These are phyloP conservation scores for Zopfia rhizophila DNA, from an alignment of 2,329 filamentous ascomycete genomes.

Conservation along the genomic window DNA sequence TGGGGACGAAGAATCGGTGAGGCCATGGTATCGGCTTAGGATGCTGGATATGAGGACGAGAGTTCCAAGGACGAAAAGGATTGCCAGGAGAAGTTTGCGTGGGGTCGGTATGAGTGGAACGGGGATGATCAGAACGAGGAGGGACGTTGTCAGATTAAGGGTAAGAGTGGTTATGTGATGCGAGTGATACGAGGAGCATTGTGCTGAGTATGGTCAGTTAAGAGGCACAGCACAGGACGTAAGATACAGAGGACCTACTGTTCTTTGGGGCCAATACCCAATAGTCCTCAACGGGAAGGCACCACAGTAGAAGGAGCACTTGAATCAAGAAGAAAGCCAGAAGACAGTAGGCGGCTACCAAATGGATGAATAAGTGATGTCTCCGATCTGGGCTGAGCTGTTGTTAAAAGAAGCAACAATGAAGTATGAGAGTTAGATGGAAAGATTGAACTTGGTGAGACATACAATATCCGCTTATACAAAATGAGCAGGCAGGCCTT, in stretches of 20 bases:
- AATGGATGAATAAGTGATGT: constrained; percentile 23
- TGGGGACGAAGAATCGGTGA: constrained; percentile 12
- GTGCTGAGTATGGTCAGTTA: constrained; percentile 13
- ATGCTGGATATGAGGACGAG: constrained; percentile 26
- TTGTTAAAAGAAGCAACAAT: too few species aligned
- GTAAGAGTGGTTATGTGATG: constrained; percentile 28
- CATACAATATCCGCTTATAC: constrained; percentile 44
- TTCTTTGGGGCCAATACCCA: constrained; percentile 23
- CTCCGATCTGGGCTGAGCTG: constrained; percentile 24
- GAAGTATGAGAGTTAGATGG: too few species aligned
- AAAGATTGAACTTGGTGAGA: neutral
- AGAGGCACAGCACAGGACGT: neutral
- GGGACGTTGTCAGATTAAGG: constrained; percentile 27
- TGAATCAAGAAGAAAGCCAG: constrained; percentile 34
- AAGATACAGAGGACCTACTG: constrained; percentile 16
- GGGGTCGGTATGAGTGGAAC: constrained; percentile 42
- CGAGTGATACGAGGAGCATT: constrained; percentile 33
- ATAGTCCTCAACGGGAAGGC: constrained; percentile 26
- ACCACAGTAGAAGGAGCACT: constrained; percentile 32
- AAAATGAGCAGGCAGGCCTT: constrained; percentile 41
- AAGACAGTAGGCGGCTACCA: constrained; percentile 25
- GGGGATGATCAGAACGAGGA: constrained; percentile 33
- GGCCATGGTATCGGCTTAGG: constrained; percentile 26
- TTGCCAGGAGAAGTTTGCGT: constrained; percentile 30
- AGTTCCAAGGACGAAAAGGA: constrained; percentile 31